Conservation (phyloP, 805 yeast species). For the Tetrapisispora nanseiensis region DNA sequence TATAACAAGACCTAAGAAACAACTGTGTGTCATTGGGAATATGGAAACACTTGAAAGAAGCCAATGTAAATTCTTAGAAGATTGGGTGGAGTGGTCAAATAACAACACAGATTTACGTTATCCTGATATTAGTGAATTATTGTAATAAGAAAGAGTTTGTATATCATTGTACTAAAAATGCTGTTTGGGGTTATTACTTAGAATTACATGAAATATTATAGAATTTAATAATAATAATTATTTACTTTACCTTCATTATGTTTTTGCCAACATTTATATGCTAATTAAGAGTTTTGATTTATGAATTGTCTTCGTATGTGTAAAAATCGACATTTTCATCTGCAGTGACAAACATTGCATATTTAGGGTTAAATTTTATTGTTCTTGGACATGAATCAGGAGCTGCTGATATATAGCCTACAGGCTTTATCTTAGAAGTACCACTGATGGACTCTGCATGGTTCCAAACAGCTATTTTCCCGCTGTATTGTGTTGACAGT, state of each 20-base stretch:
- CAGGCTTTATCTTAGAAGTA: slow-evolving; percentile 18
- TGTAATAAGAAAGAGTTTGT: slow-evolving; percentile 5
- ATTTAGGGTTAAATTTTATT: slow-evolving; percentile 34
- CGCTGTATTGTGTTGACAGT: slow-evolving; percentile 50
- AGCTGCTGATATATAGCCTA: slow-evolving; percentile 22
- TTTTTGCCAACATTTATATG: not conserved
- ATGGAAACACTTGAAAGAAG: slow-evolving; percentile 50
- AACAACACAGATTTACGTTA: slow-evolving; percentile 57
- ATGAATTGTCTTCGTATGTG: slow-evolving; percentile 18
- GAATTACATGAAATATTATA: not conserved
- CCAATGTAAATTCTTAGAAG: slow-evolving; percentile 38
- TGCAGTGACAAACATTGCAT: slow-evolving; percentile 31
- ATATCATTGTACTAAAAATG: not conserved
- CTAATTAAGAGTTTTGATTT: not conserved
- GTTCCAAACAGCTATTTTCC: slow-evolving; percentile 47
- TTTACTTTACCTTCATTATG: not conserved
- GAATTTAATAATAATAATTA: not conserved
- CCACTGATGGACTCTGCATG: slow-evolving; percentile 25
- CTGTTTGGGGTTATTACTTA: not conserved
- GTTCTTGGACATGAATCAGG: slow-evolving; percentile 33
- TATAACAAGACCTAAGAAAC: slow-evolving; percentile 81
- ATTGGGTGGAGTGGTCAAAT: slow-evolving; percentile 67
- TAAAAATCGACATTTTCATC: slow-evolving; percentile 31
- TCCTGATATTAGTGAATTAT: slow-evolving; percentile 41
- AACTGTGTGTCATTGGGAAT: slow-evolving; percentile 79